phyloP scores from a whole-genome alignment of 176 grass and related monocot species.

The Musa troglodytarum region DNA sequence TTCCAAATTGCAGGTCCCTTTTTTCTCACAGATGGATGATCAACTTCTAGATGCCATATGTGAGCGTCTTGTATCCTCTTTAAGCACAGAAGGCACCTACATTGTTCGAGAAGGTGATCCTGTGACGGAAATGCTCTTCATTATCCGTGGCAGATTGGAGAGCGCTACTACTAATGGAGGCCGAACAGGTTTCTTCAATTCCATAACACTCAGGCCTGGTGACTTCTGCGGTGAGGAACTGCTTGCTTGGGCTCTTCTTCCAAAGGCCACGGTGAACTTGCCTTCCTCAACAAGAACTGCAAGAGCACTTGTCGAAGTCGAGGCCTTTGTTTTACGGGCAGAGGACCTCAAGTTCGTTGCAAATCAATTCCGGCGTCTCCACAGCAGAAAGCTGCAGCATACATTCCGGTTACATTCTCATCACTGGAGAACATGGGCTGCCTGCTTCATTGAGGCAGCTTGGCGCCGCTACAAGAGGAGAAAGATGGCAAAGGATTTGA shows the following conservation, averaged over 20 bases:
- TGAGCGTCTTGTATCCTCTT: constrained; percentile 61
- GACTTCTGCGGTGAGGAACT: constrained; percentile 87
- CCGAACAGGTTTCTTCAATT: constrained; percentile 79
- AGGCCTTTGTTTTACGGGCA: constrained; percentile 72
- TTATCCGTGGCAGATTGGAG: constrained; percentile 77
- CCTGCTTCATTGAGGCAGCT: constrained; percentile 86
- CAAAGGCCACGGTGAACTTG: constrained; percentile 65
- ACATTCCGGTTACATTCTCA: constrained; percentile 92
- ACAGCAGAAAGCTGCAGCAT: constrained; percentile 96
- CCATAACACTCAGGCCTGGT: constrained; percentile 41
- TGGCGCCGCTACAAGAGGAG: constrained; percentile 74
- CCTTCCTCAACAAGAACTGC: constrained; percentile 64
- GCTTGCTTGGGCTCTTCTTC: constrained; percentile 78
- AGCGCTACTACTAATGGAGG: constrained; percentile 87
- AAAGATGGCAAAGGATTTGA: constrained; percentile 65
- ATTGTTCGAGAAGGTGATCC: constrained; percentile 88
- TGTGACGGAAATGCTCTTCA: constrained; percentile 87
- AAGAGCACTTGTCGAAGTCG: constrained; percentile 71
- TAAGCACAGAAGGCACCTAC: constrained; percentile 74
- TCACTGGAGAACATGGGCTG: constrained; percentile 75
- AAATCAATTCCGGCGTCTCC: constrained; percentile 75
- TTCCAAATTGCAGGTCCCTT: constrained; percentile 56
- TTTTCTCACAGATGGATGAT: constrained; percentile 87
- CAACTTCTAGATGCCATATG: constrained; percentile 89
- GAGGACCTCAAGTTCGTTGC: constrained; percentile 86